A percentile compares a stretch with the other conserved stretches of the same genome.
Evolutionary conservation across 1,284 basidiomycete genomes (phyloP).

Genomic region (Malassezia obtusa): DNA sequence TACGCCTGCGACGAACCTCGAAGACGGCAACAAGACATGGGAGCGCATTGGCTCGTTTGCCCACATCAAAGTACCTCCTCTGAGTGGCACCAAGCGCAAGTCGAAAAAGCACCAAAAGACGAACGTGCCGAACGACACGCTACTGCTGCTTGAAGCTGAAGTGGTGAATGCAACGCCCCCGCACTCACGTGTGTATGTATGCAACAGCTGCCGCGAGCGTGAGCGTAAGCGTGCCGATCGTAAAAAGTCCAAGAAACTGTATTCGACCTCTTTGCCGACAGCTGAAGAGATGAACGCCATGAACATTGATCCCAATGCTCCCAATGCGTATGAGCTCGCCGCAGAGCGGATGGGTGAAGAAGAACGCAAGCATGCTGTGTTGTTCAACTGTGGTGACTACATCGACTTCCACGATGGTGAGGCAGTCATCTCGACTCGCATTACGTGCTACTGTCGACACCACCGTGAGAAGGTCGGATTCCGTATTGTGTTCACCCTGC

Average conservation of each 20-base stretch:
- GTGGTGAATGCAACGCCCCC: constrained; percentile 58
- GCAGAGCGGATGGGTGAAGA: constrained; percentile 35
- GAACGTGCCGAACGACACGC: constrained; percentile 41
- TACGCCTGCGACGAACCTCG: constrained; percentile 48
- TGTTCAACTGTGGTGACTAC: constrained; percentile 85
- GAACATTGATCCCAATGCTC: constrained; percentile 29
- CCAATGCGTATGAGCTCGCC: constrained; percentile 30
- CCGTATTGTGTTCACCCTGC: constrained; percentile 77
- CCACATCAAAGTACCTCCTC: constrained; percentile 46
- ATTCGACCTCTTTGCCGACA: constrained; percentile 20
- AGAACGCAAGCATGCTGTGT: constrained; percentile 43
- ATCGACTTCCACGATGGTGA: constrained; percentile 82
- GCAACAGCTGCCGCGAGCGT: constrained; percentile 60
- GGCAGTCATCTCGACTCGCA: constrained; percentile 77
- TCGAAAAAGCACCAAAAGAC: constrained; percentile 59
- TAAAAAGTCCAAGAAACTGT: constrained; percentile 30
- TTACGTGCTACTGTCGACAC: constrained; percentile 98
- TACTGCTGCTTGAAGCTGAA: constrained; percentile 44
- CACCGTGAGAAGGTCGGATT: constrained; percentile 96
- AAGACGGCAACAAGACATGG: constrained; percentile 22
- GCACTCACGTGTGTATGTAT: constrained; percentile 62
- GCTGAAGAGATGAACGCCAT: constrained; percentile 39
- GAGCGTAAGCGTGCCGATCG: constrained; percentile 49
- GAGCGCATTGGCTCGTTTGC: constrained; percentile 44
- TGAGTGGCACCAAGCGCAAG: constrained; percentile 52